phyloP scores from a whole-genome alignment of 2,329 filamentous ascomycete species.

The Penicillium palitans region DNA sequence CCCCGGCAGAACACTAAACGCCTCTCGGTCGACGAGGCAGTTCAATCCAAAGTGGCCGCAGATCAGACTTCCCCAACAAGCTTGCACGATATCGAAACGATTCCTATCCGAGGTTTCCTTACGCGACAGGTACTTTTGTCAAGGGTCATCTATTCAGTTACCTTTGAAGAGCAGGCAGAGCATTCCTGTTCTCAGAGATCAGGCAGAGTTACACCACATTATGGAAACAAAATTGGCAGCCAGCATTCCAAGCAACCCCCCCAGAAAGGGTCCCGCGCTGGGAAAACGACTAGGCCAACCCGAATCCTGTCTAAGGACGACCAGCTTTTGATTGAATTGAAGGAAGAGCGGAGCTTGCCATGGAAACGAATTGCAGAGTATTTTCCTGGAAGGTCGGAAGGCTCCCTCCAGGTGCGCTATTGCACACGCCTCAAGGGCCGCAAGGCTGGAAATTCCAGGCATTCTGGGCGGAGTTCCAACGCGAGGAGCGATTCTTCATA shows the following conservation, averaged over 20 bases:
- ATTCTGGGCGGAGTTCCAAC: neutral
- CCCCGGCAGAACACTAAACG: slow-evolving; percentile 2
- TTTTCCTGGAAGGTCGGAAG: slow-evolving; percentile 11
- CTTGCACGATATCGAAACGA: slow-evolving; percentile 12
- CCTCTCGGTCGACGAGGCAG: slow-evolving; percentile 1
- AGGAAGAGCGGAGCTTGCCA: slow-evolving; percentile 10
- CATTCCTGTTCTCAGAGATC: slow-evolving; percentile 7
- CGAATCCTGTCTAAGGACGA: slow-evolving; percentile 8
- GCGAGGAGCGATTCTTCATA: too few relatives aligned
- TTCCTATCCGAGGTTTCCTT: slow-evolving; percentile 16
- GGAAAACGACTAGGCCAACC: slow-evolving; percentile 6
- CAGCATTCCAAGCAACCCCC: too few relatives aligned
- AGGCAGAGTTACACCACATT: neutral
- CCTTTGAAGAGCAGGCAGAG: slow-evolving; percentile 13
- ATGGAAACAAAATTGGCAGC: too few relatives aligned
- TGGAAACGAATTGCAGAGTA: slow-evolving; percentile 13
- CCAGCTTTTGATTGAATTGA: slow-evolving; percentile 15
- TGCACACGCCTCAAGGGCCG: slow-evolving; percentile 10
- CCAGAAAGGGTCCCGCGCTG: neutral
- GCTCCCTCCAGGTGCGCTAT: slow-evolving; percentile 16
- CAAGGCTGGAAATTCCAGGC: neutral
- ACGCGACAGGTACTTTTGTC: slow-evolving; percentile 10
- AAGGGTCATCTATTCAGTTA: slow-evolving; percentile 15
- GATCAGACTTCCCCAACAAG: slow-evolving; percentile 7
- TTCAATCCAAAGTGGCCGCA: slow-evolving; percentile 1